Base-by-base conservation (phyloP, 139 green algal species). In the Chlorella sp. region DNA sequence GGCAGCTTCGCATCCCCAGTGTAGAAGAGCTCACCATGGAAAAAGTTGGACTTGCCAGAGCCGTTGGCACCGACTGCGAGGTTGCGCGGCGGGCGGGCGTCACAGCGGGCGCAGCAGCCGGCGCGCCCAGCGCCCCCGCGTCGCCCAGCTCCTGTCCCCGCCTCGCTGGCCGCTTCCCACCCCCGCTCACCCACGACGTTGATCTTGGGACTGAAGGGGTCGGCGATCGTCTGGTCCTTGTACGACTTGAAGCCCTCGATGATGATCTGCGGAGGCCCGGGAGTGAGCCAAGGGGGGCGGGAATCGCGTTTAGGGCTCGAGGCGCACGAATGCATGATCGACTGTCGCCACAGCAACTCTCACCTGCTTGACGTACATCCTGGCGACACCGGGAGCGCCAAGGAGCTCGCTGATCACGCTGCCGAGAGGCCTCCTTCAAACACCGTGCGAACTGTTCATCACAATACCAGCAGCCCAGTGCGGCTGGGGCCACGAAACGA, bases 31-130 rank as follows among this genome's bases (percentile, higher is more conserved):
- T 59, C 73, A 98, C 94, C 95, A 74, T 98, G 90, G 77, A 99
- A 99, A 77, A 99, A 98, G 83, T 99, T 99, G 19, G 91, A 96
- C 80, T 99, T 99, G 19, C 96, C 96, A 2, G 94, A 97, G n/a
- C 96, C 96, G 79, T 99, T 99, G 17, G 96, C 93, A 14, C 96
- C 96, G 27, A 99, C 96, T 97, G 87, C 60, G 82, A 42, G n/a
- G n/a, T n/a, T n/a, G n/a, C n/a, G n/a, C n/a, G n/a, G n/a, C n/a
- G n/a, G n/a, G n/a, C n/a, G n/a, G n/a, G n/a, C n/a, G n/a, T n/a
- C n/a, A n/a, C n/a, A n/a, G n/a, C n/a, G n/a, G n/a, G n/a, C n/a
- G n/a, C n/a, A n/a, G n/a, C n/a, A n/a, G n/a, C n/a, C n/a, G n/a
- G n/a, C n/a, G n/a, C n/a, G n/a, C n/a, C n/a, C n/a, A n/a, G n/a